phyloP scores from a whole-genome alignment of 2,329 filamentous ascomycete species.

The Dryadomyces quercus-mongolicae region DNA sequence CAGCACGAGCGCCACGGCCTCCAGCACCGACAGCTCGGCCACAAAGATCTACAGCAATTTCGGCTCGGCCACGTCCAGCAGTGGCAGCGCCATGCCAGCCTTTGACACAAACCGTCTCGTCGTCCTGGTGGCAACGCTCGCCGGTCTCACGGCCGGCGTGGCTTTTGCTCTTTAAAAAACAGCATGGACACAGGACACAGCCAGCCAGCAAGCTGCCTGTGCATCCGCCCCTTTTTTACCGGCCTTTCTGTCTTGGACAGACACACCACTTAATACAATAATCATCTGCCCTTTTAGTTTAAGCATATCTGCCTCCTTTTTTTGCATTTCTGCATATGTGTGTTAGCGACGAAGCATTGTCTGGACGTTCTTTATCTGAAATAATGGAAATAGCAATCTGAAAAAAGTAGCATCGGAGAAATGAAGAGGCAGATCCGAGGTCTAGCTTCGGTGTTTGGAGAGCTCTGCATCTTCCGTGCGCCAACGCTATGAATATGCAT shows the following conservation, averaged over 20 bases:
- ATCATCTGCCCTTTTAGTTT: too few species aligned
- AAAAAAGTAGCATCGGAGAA: too few species aligned
- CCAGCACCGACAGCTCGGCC: slow-evolving; percentile 4
- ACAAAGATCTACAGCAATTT: slow-evolving; percentile 26
- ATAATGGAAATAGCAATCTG: background rate
- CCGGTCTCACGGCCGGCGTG: slow-evolving; percentile 17
- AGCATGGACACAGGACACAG: background rate
- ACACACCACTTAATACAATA: background rate
- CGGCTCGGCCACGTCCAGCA: slow-evolving; percentile 5
- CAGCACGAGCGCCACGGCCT: slow-evolving; percentile 20
- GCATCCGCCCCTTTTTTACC: too few species aligned
- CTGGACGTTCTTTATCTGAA: background rate
- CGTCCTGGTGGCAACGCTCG: slow-evolving; percentile 12
- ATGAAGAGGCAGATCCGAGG: too few species aligned
- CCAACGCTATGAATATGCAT: too few species aligned
- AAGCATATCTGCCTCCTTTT: too few species aligned
- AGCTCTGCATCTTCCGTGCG: too few species aligned
- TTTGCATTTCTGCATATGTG: background rate
- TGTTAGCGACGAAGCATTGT: background rate
- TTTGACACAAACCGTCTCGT: slow-evolving; percentile 21
- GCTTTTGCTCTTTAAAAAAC: slow-evolving; percentile 2
- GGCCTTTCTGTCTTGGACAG: background rate
- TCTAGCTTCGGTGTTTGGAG: too few species aligned
- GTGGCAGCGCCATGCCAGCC: slow-evolving; percentile 6
- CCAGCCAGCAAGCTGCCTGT: too few species aligned